phyloP scores from a whole-genome alignment of 164 flowering plant species.

The Taxillus chinensis region DNA sequence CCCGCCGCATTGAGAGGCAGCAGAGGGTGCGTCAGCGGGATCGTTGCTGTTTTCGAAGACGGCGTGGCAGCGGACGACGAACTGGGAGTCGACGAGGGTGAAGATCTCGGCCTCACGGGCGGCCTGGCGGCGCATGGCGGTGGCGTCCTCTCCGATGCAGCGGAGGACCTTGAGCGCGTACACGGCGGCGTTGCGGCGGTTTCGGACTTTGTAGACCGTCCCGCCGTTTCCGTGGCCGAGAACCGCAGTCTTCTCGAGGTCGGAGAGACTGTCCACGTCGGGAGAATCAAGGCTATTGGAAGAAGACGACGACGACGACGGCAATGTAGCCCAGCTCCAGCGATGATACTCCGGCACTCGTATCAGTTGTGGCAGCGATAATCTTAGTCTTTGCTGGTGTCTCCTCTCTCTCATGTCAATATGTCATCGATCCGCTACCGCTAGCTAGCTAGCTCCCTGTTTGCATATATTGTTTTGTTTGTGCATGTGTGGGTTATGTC shows the following conservation, averaged over 20 bases:
- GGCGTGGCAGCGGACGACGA: conserved; percentile 31
- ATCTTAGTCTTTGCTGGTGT: conserved; percentile 28
- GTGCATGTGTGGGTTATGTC: no score
- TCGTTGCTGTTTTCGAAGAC: conserved; percentile 15
- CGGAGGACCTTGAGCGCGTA: conserved; percentile 37
- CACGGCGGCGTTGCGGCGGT: conserved; percentile 14
- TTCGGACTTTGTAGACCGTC: conserved; percentile 37
- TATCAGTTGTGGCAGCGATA: conserved; percentile 22
- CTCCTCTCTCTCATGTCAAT: conserved; percentile 43
- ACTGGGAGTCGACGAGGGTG: conserved; percentile 25
- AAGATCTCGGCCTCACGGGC: conserved; percentile 37
- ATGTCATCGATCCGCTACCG: conserved; percentile 16
- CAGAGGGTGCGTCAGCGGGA: not conserved
- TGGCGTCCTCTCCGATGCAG: conserved; percentile 8
- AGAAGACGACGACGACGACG: conserved; percentile 10
- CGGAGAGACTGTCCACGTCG: conserved; percentile 19
- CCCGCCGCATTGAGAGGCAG: no score
- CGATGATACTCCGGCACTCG: conserved; percentile 1
- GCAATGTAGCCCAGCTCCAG: not conserved
- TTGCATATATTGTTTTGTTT: not conserved
- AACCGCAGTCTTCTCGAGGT: conserved; percentile 33
- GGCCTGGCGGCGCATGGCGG: conserved; percentile 13
- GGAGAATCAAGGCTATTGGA: conserved; percentile 14
- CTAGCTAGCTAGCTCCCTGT: not conserved
- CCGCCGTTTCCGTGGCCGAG: conserved; percentile 44